Evolutionary conservation across 2,329 filamentous ascomycete genomes (phyloP), one percentile per base, ranked within the genome.

Genomic region (Apiospora koreana): DNA sequence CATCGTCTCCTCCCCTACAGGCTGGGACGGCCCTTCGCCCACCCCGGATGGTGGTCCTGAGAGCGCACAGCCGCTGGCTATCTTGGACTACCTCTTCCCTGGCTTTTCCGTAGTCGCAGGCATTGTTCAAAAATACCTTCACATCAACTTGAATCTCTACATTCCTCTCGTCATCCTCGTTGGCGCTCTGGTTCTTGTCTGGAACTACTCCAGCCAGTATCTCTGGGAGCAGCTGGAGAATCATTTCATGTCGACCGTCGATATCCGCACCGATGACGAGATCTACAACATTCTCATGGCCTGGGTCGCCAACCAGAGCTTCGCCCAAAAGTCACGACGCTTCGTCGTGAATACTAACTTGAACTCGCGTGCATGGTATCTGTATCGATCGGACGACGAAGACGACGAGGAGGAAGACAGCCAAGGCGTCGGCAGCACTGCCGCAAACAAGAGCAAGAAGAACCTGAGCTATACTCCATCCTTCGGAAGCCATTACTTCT

Each of bases 241-340:
- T 7, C 82, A 92, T 74, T 86, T 91, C 74, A 89, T 92, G 84
- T 91, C 88, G 3, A 88, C 86, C 1, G 90, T 91, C 23, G 88
- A 91, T 74, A 87, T 94, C 48, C 86, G 89, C 62, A 86, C 88
- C 38, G 90, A 93, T 70, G 92, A 94, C 74, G 91, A 93, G 77
- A 88, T 92, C 70, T 93, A 92, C 82, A 91, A 91, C 76, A 92
- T 92, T 75, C 76, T 93, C 50, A 92, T 93, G 89, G 85, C 84
- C 35, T 93, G 91, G 91, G 85, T 93, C 2, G 85, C 90, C 1
- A 80, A 83, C 43, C 91, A 93, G 78, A 79, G 81, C 3, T 92
- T 93, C 73, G 85, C 89, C 25, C 85, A 87, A 71, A 81, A 82
- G 6, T 87, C 90, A 0, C 88, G 89, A 18, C 85, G 86, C 62